These are phyloP conservation scores for Termitomyces sp. DNA, from an alignment of 768 basidiomycete genomes.

Conservation along the genomic window DNA sequence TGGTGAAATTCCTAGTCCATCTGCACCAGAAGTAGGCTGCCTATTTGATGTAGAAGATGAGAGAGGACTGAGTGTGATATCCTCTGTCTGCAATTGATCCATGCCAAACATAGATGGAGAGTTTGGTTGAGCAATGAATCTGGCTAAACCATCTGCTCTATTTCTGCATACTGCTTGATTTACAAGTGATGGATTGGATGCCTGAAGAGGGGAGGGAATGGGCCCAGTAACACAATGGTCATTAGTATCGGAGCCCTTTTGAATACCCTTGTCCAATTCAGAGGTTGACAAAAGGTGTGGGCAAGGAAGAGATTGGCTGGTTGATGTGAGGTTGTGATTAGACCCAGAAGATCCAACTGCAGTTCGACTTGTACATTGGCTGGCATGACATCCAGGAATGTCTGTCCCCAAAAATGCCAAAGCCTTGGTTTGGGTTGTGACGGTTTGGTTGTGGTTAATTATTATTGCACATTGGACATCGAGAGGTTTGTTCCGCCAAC, in stretches of 20 bases:
- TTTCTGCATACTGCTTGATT: background rate
- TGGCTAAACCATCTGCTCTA: background rate
- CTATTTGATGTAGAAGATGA: background rate
- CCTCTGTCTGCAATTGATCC: background rate
- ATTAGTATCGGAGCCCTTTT: background rate
- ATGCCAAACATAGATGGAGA: background rate
- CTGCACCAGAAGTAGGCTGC: background rate
- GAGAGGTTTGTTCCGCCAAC: conserved; percentile 33
- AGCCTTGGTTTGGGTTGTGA: no score
- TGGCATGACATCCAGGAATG: background rate
- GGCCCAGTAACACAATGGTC: no score
- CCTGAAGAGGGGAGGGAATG: no score
- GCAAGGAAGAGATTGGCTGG: background rate
- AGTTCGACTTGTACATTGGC: background rate
- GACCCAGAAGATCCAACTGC: background rate
- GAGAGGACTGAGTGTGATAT: background rate
- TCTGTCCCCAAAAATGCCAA: background rate
- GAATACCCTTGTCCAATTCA: background rate
- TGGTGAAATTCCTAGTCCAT: background rate
- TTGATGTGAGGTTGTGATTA: background rate
- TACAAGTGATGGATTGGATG: background rate
- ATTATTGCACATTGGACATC: conserved; percentile 15
- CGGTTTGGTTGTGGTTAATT: background rate
- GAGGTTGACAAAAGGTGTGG: background rate
- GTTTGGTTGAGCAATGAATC: background rate